Percentiles rank a stretch among this genome's conserved stretches.
Evolutionary conservation across 176 grass and related monocot species (phyloP).

Genomic region (Oryza coarctata): DNA sequence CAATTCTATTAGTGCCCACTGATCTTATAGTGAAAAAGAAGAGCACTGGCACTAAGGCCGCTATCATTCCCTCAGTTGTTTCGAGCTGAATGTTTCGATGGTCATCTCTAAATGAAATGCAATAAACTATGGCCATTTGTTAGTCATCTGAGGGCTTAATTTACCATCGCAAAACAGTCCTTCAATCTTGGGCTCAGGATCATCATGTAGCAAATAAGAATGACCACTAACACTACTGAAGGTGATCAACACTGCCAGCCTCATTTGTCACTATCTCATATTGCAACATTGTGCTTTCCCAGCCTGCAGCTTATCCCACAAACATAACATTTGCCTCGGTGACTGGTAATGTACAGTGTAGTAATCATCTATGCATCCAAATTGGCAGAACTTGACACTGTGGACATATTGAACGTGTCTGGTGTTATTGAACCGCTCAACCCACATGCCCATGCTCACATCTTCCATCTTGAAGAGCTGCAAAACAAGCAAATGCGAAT

Average conservation of each 20-base stretch:
- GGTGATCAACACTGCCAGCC: background rate
- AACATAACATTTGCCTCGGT: slow-evolving; percentile 90
- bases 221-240: background rate
- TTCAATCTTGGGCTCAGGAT: background rate
- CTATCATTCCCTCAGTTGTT: background rate
- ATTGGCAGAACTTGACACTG: slow-evolving; percentile 77
- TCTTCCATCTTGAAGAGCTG: slow-evolving; percentile 99
- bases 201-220: slow-evolving; percentile 4
- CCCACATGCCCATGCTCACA: slow-evolving; percentile 99
- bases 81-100: slow-evolving; percentile 15
- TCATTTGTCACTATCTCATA: slow-evolving; percentile 65
- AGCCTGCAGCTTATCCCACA: slow-evolving; percentile 85
- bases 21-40: background rate
- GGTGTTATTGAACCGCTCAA: slow-evolving; percentile 71
- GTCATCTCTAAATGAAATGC: slow-evolving; percentile 29
- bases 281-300: slow-evolving; percentile 82
- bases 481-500: slow-evolving; percentile 31
- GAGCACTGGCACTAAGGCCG: background rate
- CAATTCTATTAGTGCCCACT: slow-evolving; percentile 16
- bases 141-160: slow-evolving; percentile 37
- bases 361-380: slow-evolving; percentile 93
- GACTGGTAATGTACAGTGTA: slow-evolving; percentile 93
- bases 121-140: slow-evolving; percentile 6
- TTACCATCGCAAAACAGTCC: slow-evolving; percentile 7
- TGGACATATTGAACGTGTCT: slow-evolving; percentile 65